phyloP scores from a whole-genome alignment of 78 protist genomes.

The Dictyostelium intermedium region DNA sequence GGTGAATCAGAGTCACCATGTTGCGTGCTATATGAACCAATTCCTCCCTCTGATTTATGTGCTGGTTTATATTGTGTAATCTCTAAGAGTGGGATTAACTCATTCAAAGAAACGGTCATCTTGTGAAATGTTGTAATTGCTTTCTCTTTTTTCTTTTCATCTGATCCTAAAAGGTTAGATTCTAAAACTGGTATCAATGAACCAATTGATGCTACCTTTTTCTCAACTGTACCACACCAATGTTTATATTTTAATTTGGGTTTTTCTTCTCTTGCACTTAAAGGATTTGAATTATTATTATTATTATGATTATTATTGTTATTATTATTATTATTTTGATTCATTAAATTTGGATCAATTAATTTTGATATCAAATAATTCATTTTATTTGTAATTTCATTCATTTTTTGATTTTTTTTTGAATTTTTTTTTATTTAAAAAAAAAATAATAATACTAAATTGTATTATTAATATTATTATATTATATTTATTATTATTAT shows the following conservation, averaged over 20 bases:
- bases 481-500: too few species aligned
- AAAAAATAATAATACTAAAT: neutral
- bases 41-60: neutral
- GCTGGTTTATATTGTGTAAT: conserved; percentile 27
- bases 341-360: conserved; percentile 19
- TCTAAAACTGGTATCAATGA: conserved; percentile 10
- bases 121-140: conserved; percentile 4
- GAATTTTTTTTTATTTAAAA: neutral
- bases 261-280: neutral
- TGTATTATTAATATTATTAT: neutral
- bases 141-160: conserved; percentile 56
- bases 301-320: neutral
- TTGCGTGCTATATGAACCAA: too few species aligned
- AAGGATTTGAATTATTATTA: neutral
- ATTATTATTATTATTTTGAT: neutral
- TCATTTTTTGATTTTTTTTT: conserved; percentile 17
- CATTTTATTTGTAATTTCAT: conserved; percentile 55
- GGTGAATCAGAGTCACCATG: conserved; percentile 5
- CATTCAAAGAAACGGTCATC: neutral
- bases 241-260: conserved; percentile 71
- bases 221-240: conserved; percentile 55
- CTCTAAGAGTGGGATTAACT: conserved; percentile 5
- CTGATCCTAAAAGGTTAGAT: neutral
- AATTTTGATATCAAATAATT: conserved; percentile 33
- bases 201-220: neutral